Conservation (phyloP, 768 basidiomycete species). For the Strobilomyces confusus region DNA sequence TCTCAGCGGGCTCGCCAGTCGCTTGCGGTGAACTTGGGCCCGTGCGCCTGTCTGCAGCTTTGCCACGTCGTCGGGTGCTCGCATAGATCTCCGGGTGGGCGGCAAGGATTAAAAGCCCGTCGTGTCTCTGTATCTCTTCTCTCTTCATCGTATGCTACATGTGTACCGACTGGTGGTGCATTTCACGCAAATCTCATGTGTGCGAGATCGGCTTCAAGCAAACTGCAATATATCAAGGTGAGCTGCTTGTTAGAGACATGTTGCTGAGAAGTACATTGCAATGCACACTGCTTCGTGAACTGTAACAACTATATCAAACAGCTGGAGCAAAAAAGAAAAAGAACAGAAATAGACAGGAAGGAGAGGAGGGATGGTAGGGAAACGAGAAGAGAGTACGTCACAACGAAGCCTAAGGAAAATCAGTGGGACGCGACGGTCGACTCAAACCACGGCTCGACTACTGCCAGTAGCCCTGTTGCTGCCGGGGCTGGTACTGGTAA, state of each 20-base stretch:
- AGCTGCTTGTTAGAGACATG: constrained; percentile 21
- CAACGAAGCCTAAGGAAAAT: constrained; percentile 3
- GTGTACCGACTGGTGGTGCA: neutral
- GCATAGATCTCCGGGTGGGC: too few relatives aligned
- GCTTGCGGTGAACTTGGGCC: constrained; percentile 17
- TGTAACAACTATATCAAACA: constrained; percentile 29
- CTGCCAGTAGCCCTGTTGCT: constrained; percentile 58
- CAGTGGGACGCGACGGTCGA: constrained; percentile 8
- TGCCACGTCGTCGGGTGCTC: neutral
- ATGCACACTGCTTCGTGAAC: constrained; percentile 23
- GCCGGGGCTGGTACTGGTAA: constrained; percentile 68
- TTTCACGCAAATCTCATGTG: neutral
- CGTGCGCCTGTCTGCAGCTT: neutral
- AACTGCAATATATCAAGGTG: neutral
- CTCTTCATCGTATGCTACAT: neutral
- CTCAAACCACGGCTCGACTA: constrained; percentile 19
- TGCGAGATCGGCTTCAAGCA: neutral
- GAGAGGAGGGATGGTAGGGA: constrained; percentile 8
- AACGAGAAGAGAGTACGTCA: constrained; percentile 5
- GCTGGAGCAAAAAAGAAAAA: constrained; percentile 21
- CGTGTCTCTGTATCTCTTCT: constrained; percentile 3
- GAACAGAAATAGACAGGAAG: neutral
- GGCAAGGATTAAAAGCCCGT: neutral
- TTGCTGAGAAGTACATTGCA: constrained; percentile 29
- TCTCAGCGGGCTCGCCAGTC: constrained; percentile 5